Base-by-base conservation (phyloP, 2,329 filamentous ascomycete genomes). In the Cladophialophora bantiana region DNA sequence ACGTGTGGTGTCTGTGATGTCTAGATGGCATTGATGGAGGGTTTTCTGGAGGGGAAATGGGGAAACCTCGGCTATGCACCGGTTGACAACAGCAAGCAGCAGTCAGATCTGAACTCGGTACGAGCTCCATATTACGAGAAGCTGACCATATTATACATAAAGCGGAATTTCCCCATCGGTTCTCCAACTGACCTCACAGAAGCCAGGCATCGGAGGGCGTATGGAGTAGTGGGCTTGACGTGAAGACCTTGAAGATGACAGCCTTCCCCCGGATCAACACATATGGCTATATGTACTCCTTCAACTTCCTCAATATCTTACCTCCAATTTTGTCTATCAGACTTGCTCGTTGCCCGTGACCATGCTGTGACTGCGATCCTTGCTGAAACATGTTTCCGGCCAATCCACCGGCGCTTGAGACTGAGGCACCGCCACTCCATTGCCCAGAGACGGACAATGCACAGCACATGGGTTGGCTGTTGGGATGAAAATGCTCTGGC, bases 401-500 rank as follows among this genome's bases (percentile, higher is more conserved):
- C 32, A 38, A 7, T 15, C 50, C 34, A 9, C 35, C 52, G 1
- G 9, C 2, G n/a, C 10, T 48, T 12, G 57, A 59, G 5, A 26
- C 45, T 15, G 57, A n/a, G 31, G 38, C 57, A 31, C 57, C 57
- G 34, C 40, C 57, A 31, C 57, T 59, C 57, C 57, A 59, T 9
- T 35, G 57, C 15, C 57, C 57, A 3, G 34, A 55, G 52, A 55
- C 15, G 13, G 59, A 32, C 59, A 65, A 48, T 34, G 69, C 69
- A 60, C 71, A 73, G 62, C 71, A 71, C 32, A 71, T 52, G 7
- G 69, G 53, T 45, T 58, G 38, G 6, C 65, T 62, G 13, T 67
- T 6, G 1, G 64, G 64, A 12, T 60, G 56, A 52, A 73, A 72
- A 48, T 59, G 45, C 9, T 70, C 62, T 0, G 50, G 60, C 1